Percentiles rank a stretch among this genome's conserved stretches.
Evolutionary conservation across 1,139 yeast genomes (phyloP).

Genomic region (Eremothecium coryli): DNA sequence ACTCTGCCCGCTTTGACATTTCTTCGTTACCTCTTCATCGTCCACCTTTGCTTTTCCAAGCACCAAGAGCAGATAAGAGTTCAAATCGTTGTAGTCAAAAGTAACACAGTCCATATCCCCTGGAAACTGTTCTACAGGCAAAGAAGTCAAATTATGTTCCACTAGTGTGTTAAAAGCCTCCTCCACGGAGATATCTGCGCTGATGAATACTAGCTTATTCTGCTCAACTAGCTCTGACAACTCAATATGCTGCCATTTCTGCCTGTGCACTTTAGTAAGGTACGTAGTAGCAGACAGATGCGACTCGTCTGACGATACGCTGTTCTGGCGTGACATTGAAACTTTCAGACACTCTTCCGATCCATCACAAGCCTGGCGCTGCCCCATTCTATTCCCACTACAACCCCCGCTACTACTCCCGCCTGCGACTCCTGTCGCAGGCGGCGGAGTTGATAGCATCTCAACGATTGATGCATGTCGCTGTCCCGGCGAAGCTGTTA

Average conservation of each 20-base stretch:
- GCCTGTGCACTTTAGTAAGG: conserved; percentile 21
- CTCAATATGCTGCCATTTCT: conserved; percentile 64
- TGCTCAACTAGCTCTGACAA: conserved; percentile 68
- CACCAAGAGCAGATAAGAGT: conserved; percentile 68
- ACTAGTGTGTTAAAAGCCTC: conserved; percentile 74
- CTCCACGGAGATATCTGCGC: conserved; percentile 61
- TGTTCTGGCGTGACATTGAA: conserved; percentile 34
- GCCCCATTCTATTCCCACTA: neutral
- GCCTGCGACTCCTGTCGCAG: conserved; percentile 25
- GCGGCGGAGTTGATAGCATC: conserved; percentile 76
- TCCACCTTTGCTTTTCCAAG: conserved; percentile 52
- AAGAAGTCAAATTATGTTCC: conserved; percentile 64
- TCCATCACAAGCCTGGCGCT: neutral
- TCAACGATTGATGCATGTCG: conserved; percentile 77
- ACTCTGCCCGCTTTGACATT: conserved; percentile 28
- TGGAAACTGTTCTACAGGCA: conserved; percentile 58
- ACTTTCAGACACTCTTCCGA: conserved; percentile 5
- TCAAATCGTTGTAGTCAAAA: conserved; percentile 86
- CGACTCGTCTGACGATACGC: conserved; percentile 15
- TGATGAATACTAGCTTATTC: conserved; percentile 65
- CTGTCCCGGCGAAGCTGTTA: conserved; percentile 6
- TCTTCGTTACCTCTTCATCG: conserved; percentile 25
- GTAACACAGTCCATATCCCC: conserved; percentile 61
- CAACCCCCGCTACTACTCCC: neutral
- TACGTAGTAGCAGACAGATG: conserved; percentile 10